Percentiles rank a stretch among this genome's conserved stretches.
phyloP scores from a whole-genome alignment of 495 filamentous ascomycete species.

The Lasiosphaeria ovina region DNA sequence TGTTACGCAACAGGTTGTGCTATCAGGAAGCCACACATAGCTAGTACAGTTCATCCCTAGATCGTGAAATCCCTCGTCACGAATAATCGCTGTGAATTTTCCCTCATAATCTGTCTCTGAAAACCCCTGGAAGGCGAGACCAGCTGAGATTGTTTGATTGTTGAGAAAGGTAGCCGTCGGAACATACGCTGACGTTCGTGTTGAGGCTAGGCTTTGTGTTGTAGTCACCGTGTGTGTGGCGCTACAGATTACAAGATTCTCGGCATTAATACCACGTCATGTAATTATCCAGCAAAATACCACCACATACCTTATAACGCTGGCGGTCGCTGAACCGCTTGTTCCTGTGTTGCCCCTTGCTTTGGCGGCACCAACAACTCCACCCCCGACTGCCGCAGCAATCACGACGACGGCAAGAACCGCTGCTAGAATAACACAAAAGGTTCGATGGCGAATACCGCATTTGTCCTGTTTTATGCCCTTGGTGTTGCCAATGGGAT shows the following conservation, averaged over 20 bases:
- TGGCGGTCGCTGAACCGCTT: not conserved
- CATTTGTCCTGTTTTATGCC: slow-evolving; percentile 21
- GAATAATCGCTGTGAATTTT: slow-evolving; percentile 9
- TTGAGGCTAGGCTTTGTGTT: not conserved
- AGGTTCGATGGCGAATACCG: slow-evolving; percentile 23
- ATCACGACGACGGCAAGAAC: slow-evolving; percentile 24
- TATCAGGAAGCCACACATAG: slow-evolving; percentile 26
- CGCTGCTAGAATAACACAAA: slow-evolving; percentile 22
- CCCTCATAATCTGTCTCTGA: slow-evolving; percentile 15
- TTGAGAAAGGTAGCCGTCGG: slow-evolving; percentile 16
- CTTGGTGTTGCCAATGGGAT: not conserved
- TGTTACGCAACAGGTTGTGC: slow-evolving; percentile 25
- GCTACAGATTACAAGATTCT: not conserved
- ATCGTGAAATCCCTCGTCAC: slow-evolving; percentile 24
- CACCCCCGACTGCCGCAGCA: slow-evolving; percentile 27
- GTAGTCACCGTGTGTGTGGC: not conserved
- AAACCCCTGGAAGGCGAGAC: slow-evolving; percentile 26
- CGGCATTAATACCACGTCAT: not conserved
- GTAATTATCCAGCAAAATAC: not conserved
- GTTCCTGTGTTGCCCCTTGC: slow-evolving; percentile 1
- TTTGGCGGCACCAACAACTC: slow-evolving; percentile 22
- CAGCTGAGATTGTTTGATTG: slow-evolving; percentile 17
- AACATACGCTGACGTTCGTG: not conserved
- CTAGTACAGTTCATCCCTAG: slow-evolving; percentile 18
- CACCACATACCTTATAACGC: not conserved